A percentile compares a stretch with the other conserved stretches of the same genome.
Evolutionary conservation across 148 eudicot species (phyloP).

Genomic region (Vaccinium myrtillus): DNA sequence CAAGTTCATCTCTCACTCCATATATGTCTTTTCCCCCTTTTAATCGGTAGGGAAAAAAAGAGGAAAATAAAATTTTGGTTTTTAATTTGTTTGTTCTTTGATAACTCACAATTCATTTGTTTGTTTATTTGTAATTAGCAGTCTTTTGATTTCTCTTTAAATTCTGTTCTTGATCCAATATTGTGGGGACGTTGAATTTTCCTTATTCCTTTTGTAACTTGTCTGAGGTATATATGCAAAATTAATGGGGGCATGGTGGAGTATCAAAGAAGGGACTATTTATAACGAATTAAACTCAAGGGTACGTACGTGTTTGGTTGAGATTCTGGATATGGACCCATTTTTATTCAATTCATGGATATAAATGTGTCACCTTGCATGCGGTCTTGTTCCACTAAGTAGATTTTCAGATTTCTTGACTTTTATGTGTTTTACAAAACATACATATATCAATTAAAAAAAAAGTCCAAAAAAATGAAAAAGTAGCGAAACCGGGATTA

Average conservation of each 20-base stretch:
- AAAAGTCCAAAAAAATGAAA: too few relatives aligned
- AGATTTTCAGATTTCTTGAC: too few relatives aligned
- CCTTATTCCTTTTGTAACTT: not conserved
- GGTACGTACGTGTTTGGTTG: not conserved
- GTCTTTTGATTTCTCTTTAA: not conserved
- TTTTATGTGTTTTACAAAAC: too few relatives aligned
- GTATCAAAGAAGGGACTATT: not conserved
- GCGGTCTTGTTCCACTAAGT: too few relatives aligned
- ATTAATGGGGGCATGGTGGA: not conserved
- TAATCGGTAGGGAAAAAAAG: not conserved
- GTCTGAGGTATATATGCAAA: not conserved
- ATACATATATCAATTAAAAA: too few relatives aligned
- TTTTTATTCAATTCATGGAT: not conserved
- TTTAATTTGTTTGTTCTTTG: too few relatives aligned
- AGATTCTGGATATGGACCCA: not conserved
- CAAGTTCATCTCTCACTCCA: not conserved
- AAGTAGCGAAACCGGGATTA: too few relatives aligned
- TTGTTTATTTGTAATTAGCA: too few relatives aligned
- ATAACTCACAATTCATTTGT: too few relatives aligned
- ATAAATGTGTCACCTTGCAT: not conserved
- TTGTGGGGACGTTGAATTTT: too few relatives aligned
- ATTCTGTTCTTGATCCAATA: not conserved
- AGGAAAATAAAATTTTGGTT: too few relatives aligned
- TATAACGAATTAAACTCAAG: not conserved
- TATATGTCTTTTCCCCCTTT: not conserved